Base-by-base conservation (phyloP, 306 rosid genomes). In the Sicyos baderoa region DNA sequence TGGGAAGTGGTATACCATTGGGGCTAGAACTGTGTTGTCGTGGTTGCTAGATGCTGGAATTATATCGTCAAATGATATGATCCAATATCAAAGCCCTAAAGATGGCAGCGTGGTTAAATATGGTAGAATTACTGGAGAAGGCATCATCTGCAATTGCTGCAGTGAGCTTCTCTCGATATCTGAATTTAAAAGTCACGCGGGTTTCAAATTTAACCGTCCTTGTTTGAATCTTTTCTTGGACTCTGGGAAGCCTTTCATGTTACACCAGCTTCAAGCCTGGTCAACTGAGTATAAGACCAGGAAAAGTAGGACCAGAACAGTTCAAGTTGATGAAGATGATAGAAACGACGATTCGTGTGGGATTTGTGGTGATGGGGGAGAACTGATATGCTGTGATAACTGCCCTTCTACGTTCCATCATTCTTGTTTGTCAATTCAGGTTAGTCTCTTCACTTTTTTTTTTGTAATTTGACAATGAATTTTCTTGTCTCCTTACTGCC, bases 241-340 rank as follows among this genome's bases (percentile, higher is more conserved):
- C 75, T 88, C 96, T 80, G 97, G 96, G 56, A 83, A 86, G 83
- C 82, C 97, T 71, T 90, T 90, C 78, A 85, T 91, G 76, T 77
- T 94, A 74, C 86, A 97, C 83, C 96, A 86, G 82, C 97, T 94
- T 86, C 90, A 88, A 85, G 99, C 99, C 70, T 94, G 99, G 99
- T 90, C 99, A 62, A 85, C 88, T 68, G 99, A 94, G 72, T 94
- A 90, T 87, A 88, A 86, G 80, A 55, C 83, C 71, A 82, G 90
- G 81, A 94, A 82, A 86, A 77, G 77, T 75, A 80, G 78, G 70
- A 82, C 72, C 79, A 88, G 74, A 72, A 77, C 76, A 13, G 86
- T 81, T 70, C 78, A 64, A 79, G 81, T 54, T 48, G 96, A 84
- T 57, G 80, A 86, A 51, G 78, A 83, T 64, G 99, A 94, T 75